Conservation (phyloP, 2,329 filamentous ascomycete species). For the Leptodontidium sp. region DNA sequence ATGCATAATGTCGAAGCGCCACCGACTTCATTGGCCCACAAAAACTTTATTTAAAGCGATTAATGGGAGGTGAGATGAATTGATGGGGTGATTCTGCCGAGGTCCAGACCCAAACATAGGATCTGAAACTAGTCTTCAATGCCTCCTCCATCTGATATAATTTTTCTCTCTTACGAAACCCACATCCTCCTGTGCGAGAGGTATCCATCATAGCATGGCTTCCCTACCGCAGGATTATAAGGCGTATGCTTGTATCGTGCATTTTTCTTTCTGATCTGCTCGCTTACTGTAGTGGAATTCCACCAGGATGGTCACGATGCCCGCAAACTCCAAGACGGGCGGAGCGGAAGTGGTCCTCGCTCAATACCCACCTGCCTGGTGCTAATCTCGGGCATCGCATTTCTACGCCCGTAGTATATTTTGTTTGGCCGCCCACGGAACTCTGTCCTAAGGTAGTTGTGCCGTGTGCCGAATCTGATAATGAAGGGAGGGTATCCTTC, state of each 20-base stretch:
- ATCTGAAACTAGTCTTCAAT: neutral
- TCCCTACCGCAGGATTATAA: neutral
- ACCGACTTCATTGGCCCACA: conserved; percentile 32
- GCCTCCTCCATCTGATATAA: neutral
- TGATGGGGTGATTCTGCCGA: neutral
- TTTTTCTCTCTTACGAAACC: neutral
- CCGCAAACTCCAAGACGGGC: neutral
- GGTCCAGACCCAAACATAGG: neutral
- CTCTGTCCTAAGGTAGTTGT: neutral
- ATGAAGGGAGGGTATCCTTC: neutral
- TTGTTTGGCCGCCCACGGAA: neutral
- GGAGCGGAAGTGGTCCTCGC: conserved; percentile 2
- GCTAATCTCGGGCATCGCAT: neutral
- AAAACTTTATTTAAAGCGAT: neutral
- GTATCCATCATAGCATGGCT: neutral
- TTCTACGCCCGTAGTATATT: neutral
- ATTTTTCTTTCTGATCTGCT: neutral
- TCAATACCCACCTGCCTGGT: conserved; percentile 11
- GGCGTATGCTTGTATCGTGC: neutral
- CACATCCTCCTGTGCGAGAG: neutral
- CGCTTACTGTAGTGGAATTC: neutral
- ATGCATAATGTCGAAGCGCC: conserved; percentile 15
- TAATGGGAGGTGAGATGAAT: neutral
- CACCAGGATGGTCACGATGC: conserved; percentile 9
- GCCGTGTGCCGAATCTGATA: conserved; percentile 24